Percentiles rank a stretch among this genome's conserved stretches.
phyloP scores from a whole-genome alignment of 2,329 filamentous ascomycete genomes.

The Calonectria leucothoes region DNA sequence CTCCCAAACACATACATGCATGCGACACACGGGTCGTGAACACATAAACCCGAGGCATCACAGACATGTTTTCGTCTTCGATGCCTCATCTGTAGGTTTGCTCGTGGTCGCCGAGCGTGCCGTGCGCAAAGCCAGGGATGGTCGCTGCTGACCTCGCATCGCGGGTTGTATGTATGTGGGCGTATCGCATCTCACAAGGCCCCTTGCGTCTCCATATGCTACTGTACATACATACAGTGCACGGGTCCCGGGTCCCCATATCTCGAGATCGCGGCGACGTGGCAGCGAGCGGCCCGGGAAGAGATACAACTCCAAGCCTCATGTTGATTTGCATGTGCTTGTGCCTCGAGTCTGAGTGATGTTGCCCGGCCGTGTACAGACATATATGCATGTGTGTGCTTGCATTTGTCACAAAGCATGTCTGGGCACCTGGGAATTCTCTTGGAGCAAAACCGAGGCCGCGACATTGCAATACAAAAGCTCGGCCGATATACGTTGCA shows the following conservation, averaged over 20 bases:
- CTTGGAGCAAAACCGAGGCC: neutral
- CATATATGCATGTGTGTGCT: neutral
- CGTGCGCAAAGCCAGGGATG: conserved; percentile 6
- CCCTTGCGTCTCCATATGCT: conserved; percentile 6
- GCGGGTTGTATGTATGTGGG: conserved; percentile 1
- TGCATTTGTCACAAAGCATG: conserved; percentile 2
- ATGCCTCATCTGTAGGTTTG: neutral
- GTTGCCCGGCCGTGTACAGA: conserved; percentile 10
- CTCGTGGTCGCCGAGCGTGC: conserved; percentile 17
- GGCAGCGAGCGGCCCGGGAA: conserved; percentile 14
- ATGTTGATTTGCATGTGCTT: conserved; percentile 15
- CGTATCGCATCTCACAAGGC: conserved; percentile 9
- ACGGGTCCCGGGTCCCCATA: conserved; percentile 15
- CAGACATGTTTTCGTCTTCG: conserved; percentile 3
- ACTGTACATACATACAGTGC: conserved; percentile 18
- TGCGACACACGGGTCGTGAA: neutral
- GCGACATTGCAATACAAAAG: neutral
- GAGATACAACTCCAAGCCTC: conserved; percentile 3
- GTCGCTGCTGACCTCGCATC: conserved; percentile 20
- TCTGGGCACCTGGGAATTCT: neutral
- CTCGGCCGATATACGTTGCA: conserved; percentile 11
- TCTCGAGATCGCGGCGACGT: conserved; percentile 20
- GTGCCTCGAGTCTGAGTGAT: neutral
- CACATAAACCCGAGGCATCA: neutral
- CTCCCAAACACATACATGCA: conserved; percentile 4